phyloP scores from a whole-genome alignment of 1,284 basidiomycete species.

The Jaminaea rosea region DNA sequence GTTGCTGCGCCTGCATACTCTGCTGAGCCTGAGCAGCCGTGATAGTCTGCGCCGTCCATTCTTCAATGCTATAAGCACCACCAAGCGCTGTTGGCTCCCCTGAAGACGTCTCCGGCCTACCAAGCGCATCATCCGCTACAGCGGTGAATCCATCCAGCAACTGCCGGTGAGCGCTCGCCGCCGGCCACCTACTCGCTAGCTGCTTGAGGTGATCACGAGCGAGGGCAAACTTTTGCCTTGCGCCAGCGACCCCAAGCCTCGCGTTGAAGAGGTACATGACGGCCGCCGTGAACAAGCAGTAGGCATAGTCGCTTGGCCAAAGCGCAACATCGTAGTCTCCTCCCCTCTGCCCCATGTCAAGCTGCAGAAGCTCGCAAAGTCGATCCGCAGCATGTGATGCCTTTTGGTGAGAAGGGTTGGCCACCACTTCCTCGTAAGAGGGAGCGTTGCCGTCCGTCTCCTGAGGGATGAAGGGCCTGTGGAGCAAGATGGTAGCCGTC shows the following conservation, averaged over 20 bases:
- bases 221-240: slow-evolving; percentile 23
- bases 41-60: slow-evolving; percentile 2
- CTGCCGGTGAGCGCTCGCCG: slow-evolving; percentile 31
- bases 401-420: slow-evolving; percentile 22
- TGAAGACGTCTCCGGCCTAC: slow-evolving; percentile 3
- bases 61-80: not conserved
- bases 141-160: slow-evolving; percentile 35
- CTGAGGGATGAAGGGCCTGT: slow-evolving; percentile 39
- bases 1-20: not conserved
- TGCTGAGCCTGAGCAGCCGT: not conserved
- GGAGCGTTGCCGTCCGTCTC: not conserved
- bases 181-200: slow-evolving; percentile 34
- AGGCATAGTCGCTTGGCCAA: slow-evolving; percentile 26
- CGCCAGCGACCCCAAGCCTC: slow-evolving; percentile 21
- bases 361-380: slow-evolving; percentile 2
- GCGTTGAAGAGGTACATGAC: slow-evolving; percentile 40
- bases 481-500: slow-evolving; percentile 27
- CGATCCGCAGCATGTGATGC: slow-evolving; percentile 30
- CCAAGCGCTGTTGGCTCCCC: not conserved
- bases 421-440: slow-evolving; percentile 23
- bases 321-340: not conserved
- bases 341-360: not conserved
- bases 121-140: slow-evolving; percentile 21
- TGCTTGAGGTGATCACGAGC: slow-evolving; percentile 34
- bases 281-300: slow-evolving; percentile 37